phyloP scores from a whole-genome alignment of 208 protist species.

The Trypanosoma conorhini region DNA sequence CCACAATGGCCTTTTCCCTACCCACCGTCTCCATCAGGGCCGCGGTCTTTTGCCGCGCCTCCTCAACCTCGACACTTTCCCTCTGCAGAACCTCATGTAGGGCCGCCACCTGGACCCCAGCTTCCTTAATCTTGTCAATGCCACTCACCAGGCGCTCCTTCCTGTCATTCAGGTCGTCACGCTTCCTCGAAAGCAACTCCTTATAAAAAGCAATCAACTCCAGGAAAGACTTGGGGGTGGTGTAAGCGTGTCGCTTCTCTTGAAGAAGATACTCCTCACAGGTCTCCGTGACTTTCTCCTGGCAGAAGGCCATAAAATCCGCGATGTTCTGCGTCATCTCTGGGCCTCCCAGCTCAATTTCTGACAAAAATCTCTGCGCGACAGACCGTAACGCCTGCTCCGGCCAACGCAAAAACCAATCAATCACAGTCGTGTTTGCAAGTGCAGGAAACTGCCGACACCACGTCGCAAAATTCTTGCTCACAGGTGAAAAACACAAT shows the following conservation, averaged over 20 bases:
- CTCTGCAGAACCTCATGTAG: constrained; percentile 89
- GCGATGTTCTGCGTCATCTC: constrained; percentile 89
- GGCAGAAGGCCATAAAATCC: constrained; percentile 96
- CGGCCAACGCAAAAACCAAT: constrained; percentile 99
- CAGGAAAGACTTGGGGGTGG: constrained; percentile 99
- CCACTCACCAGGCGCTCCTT: constrained; percentile 93
- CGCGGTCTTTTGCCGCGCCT: constrained; percentile 94
- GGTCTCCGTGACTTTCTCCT: constrained; percentile 94
- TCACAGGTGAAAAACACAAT: constrained; percentile 98
- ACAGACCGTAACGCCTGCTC: constrained; percentile 97
- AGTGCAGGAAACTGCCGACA: constrained; percentile 98
- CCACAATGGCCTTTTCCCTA: constrained; percentile 95
- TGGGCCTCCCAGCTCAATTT: constrained; percentile 89
- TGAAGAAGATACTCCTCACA: constrained; percentile 93
- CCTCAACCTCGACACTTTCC: constrained; percentile 94
- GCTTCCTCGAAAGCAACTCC: constrained; percentile 92
- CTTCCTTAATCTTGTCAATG: constrained; percentile 95
- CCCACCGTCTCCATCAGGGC: constrained; percentile 95
- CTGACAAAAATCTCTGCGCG: constrained; percentile 92
- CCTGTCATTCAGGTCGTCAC: constrained; percentile 88
- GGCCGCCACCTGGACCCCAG: constrained; percentile 89
- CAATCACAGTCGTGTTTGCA: constrained; percentile 97
- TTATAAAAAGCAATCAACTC: constrained; percentile 99
- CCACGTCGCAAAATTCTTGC: constrained; percentile 97
- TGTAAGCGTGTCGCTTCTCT: constrained; percentile 98